Conservation (phyloP, 441 rosid species). For the Cnidoscolus chayamansa region DNA sequence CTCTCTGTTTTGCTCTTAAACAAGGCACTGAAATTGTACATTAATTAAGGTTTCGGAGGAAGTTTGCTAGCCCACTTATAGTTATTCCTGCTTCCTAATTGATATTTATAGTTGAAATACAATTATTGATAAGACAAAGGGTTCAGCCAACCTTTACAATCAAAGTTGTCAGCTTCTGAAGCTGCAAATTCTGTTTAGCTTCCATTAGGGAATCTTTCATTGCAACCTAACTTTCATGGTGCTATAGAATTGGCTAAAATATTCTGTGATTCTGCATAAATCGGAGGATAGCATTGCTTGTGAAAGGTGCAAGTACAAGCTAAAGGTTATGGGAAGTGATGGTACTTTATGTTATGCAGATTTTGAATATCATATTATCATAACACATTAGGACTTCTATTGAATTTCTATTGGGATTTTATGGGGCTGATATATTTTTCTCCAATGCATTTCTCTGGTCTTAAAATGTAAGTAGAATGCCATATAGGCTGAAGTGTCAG, state of each 20-base stretch:
- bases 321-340: neutral
- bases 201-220: neutral
- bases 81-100: neutral
- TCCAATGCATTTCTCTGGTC: neutral
- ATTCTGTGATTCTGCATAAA: neutral
- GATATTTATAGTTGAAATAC: neutral
- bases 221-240: too few species aligned
- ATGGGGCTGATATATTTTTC: neutral
- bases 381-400: neutral
- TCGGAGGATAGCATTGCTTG: neutral
- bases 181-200: slow-evolving; percentile 3
- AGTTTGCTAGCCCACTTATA: neutral
- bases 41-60: slow-evolving; percentile 9
- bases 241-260: neutral
- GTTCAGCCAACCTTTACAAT: slow-evolving; percentile 1
- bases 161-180: neutral
- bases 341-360: neutral
- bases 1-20: neutral
- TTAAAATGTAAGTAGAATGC: neutral
- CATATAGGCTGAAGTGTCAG: neutral
- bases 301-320: neutral
- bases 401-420: too few species aligned
- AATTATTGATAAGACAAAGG: neutral
- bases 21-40: neutral
- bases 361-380: neutral